Evolutionary conservation across 345 rosid genomes (phyloP).

Genomic region (Kernera saxatilis): DNA sequence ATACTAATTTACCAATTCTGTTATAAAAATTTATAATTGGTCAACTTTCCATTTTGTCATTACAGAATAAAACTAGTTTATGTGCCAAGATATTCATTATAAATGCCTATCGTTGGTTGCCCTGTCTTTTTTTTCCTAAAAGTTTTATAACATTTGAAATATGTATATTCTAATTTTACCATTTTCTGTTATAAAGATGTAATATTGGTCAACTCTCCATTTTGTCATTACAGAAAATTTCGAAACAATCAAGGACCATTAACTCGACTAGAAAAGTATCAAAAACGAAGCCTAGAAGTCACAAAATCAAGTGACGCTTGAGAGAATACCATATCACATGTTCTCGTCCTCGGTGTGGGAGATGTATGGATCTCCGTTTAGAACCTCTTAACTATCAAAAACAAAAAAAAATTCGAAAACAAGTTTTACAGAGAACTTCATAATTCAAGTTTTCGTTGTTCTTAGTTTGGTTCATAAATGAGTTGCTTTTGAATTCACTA

Average conservation of each 20-base stretch:
- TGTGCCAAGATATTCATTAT: background rate
- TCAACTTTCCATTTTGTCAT: conserved; percentile 19
- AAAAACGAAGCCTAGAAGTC: too few species aligned
- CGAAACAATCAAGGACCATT: too few species aligned
- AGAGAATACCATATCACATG: too few species aligned
- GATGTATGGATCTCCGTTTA: too few species aligned
- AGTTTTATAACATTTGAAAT: background rate
- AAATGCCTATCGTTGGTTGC: background rate
- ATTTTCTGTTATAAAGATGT: background rate
- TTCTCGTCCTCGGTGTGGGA: too few species aligned
- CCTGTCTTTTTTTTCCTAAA: background rate
- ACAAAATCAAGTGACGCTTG: too few species aligned
- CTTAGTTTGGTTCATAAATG: background rate
- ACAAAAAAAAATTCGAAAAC: too few species aligned
- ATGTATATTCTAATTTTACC: background rate
- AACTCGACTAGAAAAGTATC: too few species aligned
- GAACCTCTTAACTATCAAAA: too few species aligned
- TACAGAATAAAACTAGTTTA: too few species aligned
- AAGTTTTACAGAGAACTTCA: too few species aligned
- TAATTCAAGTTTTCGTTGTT: background rate
- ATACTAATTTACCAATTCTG: background rate
- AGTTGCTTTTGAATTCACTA: background rate
- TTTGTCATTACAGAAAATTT: background rate
- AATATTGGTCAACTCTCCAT: background rate
- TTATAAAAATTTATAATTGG: background rate